Base-by-base conservation (phyloP, 257 asterid genomes). In the Cordia subcordata region DNA sequence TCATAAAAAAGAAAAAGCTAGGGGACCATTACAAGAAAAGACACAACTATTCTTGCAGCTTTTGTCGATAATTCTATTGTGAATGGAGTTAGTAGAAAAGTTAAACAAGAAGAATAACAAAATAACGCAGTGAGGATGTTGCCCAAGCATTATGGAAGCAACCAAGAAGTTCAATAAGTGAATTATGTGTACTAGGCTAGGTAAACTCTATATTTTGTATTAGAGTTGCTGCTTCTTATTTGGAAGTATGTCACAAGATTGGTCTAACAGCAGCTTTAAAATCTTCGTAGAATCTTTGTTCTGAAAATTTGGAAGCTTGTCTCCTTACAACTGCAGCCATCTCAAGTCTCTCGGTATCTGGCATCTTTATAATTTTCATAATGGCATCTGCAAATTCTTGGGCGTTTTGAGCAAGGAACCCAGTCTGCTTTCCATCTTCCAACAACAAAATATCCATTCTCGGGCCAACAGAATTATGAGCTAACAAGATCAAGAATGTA, bases 381-480 rank as follows among this genome's bases (percentile, higher is more conserved):
- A 93, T 89, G 49, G 94, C 88, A 39, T 85, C 88, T 47, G 96
- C 90, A 58, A 81, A 93, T 63, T 86, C 96, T 73, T 85, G 79
- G 61, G 77, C 77, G 39, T 62, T 73, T 64, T 80, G 70, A 10
- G 97, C 95, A 0, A 93, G 90, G 66, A 78, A 86, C 45, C 99
- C 97, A 15, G 97, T 93, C 62, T 74, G 79, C 47, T 62, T 79
- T 52, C 92, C 95, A 54, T 83, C 95, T 83, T 93, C 94, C 17
- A 77, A 75, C 32, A 82, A 67, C 60, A 93, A 91, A 55, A 93
- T 85, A 76, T 89, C 99, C 97, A 93, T 75, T 81, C 59, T 87
- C 15, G 97, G 97, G 37, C 97, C 99, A 52, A 96, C 99, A 38
- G 95, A 93, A 57, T 82, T 86, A 77, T 93, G 95, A 27, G 99